phyloP scores from a whole-genome alignment of 805 yeast species.

The Kodamaea hsintzibuensis region DNA sequence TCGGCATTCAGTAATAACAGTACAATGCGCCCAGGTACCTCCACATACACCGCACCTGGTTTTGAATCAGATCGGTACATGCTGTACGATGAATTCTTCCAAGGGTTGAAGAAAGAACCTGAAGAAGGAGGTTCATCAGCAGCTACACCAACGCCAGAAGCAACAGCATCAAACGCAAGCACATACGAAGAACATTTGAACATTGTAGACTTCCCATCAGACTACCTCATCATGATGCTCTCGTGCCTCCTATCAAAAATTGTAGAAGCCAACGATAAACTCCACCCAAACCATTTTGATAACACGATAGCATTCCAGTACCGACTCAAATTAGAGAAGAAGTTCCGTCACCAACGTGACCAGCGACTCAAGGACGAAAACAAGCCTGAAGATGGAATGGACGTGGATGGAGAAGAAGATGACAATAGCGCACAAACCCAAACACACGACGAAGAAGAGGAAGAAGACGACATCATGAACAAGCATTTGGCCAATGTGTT shows the following conservation, averaged over 20 bases:
- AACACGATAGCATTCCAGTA: conserved; percentile 45
- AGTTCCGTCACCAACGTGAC: conserved; percentile 20
- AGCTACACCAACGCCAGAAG: background rate
- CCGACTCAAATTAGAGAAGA: conserved; percentile 35
- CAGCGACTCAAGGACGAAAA: conserved; percentile 8
- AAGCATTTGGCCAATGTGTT: conserved; percentile 67
- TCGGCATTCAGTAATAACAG: background rate
- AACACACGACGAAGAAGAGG: conserved; percentile 17
- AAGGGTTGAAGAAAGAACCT: conserved; percentile 19
- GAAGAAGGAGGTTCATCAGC: conserved; percentile 3
- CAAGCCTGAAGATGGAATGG: conserved; percentile 18
- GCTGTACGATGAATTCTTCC: conserved; percentile 42
- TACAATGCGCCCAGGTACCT: background rate
- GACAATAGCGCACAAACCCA: background rate
- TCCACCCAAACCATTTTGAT: conserved; percentile 68
- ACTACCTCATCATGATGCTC: conserved; percentile 79
- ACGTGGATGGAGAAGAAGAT: conserved; percentile 7
- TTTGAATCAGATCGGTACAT: conserved; percentile 43
- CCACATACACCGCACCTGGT: background rate
- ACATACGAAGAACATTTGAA: conserved; percentile 57
- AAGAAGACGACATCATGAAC: conserved; percentile 46
- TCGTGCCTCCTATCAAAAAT: conserved; percentile 83
- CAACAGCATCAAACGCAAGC: conserved; percentile 7
- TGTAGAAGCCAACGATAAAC: conserved; percentile 83
- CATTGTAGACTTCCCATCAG: conserved; percentile 80